phyloP scores from a whole-genome alignment of 2,329 filamentous ascomycete species.

The Fusarium sp. region DNA sequence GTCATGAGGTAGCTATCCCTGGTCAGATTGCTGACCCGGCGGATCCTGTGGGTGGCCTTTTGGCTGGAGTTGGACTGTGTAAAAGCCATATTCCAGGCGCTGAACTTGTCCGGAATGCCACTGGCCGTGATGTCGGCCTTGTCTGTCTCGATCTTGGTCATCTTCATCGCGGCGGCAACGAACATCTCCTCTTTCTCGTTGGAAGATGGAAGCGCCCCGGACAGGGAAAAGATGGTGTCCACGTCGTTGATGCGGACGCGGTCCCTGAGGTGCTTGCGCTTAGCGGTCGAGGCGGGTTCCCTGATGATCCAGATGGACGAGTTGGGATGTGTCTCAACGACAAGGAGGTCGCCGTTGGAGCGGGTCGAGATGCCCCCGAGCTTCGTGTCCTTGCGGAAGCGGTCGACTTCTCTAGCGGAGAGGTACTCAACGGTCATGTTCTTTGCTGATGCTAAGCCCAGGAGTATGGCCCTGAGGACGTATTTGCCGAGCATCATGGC shows the following conservation, averaged over 20 bases:
- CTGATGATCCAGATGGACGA: constrained; percentile 8
- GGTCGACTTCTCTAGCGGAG: not conserved
- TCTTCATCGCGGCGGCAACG: constrained; percentile 15
- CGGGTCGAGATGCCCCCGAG: constrained; percentile 23
- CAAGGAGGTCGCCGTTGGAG: constrained; percentile 16
- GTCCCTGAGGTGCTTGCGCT: not conserved
- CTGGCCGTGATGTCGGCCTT: constrained; percentile 14
- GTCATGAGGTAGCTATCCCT: constrained; percentile 17
- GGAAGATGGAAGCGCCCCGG: not conserved
- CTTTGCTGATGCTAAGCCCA: not conserved
- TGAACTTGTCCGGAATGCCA: constrained; percentile 15
- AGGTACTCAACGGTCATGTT: not conserved
- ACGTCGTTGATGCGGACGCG: constrained; percentile 12
- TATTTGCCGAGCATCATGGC: constrained; percentile 1
- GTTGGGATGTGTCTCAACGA: not conserved
- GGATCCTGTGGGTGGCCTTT: constrained; percentile 6
- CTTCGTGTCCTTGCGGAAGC: constrained; percentile 1
- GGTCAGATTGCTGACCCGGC: constrained; percentile 27
- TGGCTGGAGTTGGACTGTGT: not conserved
- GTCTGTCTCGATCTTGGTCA: not conserved
- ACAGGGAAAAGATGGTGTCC: constrained; percentile 4
- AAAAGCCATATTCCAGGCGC: constrained; percentile 25
- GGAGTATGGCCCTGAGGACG: not conserved
- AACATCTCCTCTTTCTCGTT: constrained; percentile 20
- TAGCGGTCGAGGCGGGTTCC: constrained; percentile 8